These are phyloP conservation scores for Aspergillus ustus DNA, from an alignment of 2,329 filamentous ascomycete species.

Conservation along the genomic window DNA sequence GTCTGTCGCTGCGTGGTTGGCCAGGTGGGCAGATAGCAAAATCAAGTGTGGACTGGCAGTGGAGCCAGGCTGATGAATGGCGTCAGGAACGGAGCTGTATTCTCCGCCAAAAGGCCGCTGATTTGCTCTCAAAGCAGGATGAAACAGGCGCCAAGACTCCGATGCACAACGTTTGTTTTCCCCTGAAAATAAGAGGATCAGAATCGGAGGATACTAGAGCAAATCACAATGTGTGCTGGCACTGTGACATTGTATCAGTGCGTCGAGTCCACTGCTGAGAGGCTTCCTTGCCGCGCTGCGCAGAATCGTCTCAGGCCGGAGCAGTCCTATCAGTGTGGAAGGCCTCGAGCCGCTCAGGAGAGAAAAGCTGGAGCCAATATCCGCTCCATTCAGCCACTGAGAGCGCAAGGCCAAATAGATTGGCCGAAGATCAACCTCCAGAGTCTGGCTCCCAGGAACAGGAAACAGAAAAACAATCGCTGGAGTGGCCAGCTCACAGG, in stretches of 20 bases:
- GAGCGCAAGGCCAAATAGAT: conserved; percentile 13
- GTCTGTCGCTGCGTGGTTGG: conserved; percentile 16
- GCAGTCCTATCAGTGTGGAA: neutral
- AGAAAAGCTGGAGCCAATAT: neutral
- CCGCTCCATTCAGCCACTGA: neutral
- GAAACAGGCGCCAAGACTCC: conserved; percentile 25
- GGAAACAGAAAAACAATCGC: conserved; percentile 13
- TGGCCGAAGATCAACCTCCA: conserved; percentile 21
- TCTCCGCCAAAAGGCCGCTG: neutral
- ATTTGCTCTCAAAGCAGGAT: conserved; percentile 17
- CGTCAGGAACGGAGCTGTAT: conserved; percentile 25
- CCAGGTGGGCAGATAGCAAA: conserved; percentile 12
- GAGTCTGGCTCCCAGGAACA: conserved; percentile 10
- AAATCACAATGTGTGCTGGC: neutral
- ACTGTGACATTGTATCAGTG: neutral
- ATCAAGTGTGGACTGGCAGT: conserved; percentile 11
- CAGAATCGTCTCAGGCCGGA: neutral
- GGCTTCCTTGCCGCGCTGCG: neutral
- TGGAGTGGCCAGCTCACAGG: conserved; percentile 12
- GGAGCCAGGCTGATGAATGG: conserved; percentile 17
- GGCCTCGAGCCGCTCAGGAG: conserved; percentile 2
- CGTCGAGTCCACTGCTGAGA: neutral
- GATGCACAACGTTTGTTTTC: conserved; percentile 23
- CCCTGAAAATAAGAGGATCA: conserved; percentile 16
- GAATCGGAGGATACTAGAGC: neutral